phyloP scores from a whole-genome alignment of 306 rosid species.

The Herpetospermum pedunculosum region DNA sequence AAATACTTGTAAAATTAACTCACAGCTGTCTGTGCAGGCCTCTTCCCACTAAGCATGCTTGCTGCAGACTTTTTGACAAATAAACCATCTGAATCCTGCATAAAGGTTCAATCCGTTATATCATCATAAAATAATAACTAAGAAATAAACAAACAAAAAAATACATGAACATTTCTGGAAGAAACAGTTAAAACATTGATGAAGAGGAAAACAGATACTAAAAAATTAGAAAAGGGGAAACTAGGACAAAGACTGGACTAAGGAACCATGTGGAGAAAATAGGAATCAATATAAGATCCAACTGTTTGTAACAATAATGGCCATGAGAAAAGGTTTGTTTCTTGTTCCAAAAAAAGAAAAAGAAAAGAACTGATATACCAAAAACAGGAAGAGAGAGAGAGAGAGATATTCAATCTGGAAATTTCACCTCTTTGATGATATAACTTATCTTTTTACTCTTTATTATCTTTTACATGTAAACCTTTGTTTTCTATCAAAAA shows the following conservation, averaged over 20 bases:
- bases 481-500: background rate
- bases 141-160: background rate
- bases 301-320: background rate
- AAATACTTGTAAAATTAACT: constrained; percentile 21
- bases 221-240: background rate
- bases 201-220: background rate
- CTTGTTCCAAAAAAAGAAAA: no score
- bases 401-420: background rate
- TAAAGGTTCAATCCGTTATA: constrained; percentile 4
- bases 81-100: constrained; percentile 55
- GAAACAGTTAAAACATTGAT: background rate
- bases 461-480: background rate
- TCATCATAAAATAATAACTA: background rate
- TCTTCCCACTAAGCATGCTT: constrained; percentile 98
- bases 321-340: no score
- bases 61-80: constrained; percentile 84
- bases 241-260: background rate
- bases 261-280: background rate
- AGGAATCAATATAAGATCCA: background rate
- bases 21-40: constrained; percentile 79
- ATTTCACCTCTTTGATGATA: background rate
- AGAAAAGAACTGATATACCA: background rate
- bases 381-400: background rate
- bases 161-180: background rate
- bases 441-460: background rate